Evolutionary conservation across 345 rosid genomes (phyloP).

Genomic region (Tarenaya hassleriana): DNA sequence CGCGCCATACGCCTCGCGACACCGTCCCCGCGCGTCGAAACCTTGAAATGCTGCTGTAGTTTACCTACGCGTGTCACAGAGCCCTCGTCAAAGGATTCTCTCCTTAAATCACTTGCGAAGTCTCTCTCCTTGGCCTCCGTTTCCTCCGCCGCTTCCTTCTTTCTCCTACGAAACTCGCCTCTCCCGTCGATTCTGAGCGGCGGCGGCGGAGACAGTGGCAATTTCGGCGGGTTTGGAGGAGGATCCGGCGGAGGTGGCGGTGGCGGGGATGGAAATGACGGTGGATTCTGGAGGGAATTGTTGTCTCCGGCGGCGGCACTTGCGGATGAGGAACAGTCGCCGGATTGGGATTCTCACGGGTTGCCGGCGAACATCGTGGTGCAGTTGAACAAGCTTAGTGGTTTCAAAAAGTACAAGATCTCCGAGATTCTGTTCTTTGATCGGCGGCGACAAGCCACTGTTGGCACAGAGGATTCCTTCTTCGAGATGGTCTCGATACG

Average conservation of each 20-base stretch:
- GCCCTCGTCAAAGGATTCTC: slow-evolving; percentile 7
- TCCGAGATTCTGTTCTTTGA: slow-evolving; percentile 84
- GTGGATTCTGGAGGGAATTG: slow-evolving; percentile 50
- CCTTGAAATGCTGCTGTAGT: slow-evolving; percentile 30
- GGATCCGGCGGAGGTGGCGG: slow-evolving; percentile 53
- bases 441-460: slow-evolving; percentile 45
- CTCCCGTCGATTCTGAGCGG: slow-evolving; percentile 23
- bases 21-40: slow-evolving; percentile 24
- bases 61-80: slow-evolving; percentile 22
- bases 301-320: slow-evolving; percentile 49
- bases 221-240: slow-evolving; percentile 44
- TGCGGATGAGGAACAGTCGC: slow-evolving; percentile 65
- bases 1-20: slow-evolving; percentile 22
- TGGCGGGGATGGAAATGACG: slow-evolving; percentile 35
- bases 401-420: slow-evolving; percentile 72
- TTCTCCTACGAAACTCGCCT: slow-evolving; percentile 44
- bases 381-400: slow-evolving; percentile 78
- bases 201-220: slow-evolving; percentile 35
- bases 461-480: slow-evolving; percentile 85
- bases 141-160: slow-evolving; percentile 43
- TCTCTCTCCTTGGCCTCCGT: slow-evolving; percentile 40
- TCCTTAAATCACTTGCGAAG: slow-evolving; percentile 37
- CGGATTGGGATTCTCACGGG: slow-evolving; percentile 89
- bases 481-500: slow-evolving; percentile 92
- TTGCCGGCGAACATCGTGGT: slow-evolving; percentile 78